Conservation (phyloP, 192 early-diverging fungal genomes). For the Coemansia sp. region DNA sequence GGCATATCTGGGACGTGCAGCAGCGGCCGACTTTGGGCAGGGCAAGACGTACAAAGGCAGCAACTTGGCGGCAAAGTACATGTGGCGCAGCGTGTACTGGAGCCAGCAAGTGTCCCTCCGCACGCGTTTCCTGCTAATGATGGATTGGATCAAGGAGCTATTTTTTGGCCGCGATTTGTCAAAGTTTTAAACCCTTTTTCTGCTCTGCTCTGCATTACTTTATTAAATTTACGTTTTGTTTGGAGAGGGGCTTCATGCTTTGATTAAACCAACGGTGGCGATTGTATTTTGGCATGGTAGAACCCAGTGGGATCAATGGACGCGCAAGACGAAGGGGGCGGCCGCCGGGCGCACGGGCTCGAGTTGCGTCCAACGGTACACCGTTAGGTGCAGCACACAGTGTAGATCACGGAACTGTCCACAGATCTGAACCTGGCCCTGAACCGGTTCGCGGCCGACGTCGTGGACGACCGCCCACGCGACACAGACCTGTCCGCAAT, state of each 20-base stretch:
- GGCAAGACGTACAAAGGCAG: slow-evolving; percentile 45
- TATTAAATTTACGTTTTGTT: background rate
- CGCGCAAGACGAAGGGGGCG: slow-evolving; percentile 44
- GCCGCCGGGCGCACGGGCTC: slow-evolving; percentile 33
- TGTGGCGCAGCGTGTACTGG: slow-evolving; percentile 57
- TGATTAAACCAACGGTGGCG: background rate
- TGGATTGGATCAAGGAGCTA: slow-evolving; percentile 89
- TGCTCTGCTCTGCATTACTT: background rate
- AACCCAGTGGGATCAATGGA: slow-evolving; percentile 17
- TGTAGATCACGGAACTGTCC: background rate
- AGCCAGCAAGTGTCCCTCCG: slow-evolving; percentile 65
- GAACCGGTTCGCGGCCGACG: background rate
- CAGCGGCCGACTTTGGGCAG: slow-evolving; percentile 53
- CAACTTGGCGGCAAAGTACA: slow-evolving; percentile 52
- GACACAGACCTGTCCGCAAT: background rate
- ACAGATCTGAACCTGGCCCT: background rate
- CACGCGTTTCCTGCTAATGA: slow-evolving; percentile 75
- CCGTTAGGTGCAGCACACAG: background rate
- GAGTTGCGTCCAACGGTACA: background rate
- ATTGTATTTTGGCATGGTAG: slow-evolving; percentile 3
- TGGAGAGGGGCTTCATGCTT: background rate
- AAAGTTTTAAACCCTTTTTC: slow-evolving; percentile 22
- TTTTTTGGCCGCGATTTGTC: slow-evolving; percentile 89
- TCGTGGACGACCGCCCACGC: background rate
- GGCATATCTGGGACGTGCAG: slow-evolving; percentile 64